These are phyloP conservation scores for Citeromyces hawaiiensis DNA, from an alignment of 1,139 yeast genomes.

Conservation along the genomic window DNA sequence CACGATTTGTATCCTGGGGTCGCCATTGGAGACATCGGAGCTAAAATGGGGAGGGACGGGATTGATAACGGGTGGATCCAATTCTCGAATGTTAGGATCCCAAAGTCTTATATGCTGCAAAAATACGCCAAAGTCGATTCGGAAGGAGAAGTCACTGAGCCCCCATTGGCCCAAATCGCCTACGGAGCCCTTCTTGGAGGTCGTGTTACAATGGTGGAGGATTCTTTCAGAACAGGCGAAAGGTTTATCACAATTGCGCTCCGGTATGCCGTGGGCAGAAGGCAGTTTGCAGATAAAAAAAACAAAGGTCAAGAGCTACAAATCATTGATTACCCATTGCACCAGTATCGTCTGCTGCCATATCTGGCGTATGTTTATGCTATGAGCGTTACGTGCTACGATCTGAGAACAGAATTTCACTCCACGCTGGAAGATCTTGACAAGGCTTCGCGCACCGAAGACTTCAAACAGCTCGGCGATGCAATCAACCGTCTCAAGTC, in stretches of 20 bases:
- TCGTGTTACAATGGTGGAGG: constrained; percentile 80
- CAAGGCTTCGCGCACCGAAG: constrained; percentile 30
- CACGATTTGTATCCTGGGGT: constrained; percentile 71
- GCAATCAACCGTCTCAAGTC: constrained; percentile 60
- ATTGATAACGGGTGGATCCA: constrained; percentile 94
- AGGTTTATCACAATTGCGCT: constrained; percentile 75
- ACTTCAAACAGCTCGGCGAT: constrained; percentile 19
- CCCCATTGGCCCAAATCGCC: constrained; percentile 79
- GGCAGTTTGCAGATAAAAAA: constrained; percentile 55
- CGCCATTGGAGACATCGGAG: constrained; percentile 82
- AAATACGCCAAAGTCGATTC: constrained; percentile 59
- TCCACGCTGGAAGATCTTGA: constrained; percentile 42
- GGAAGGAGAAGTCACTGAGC: constrained; percentile 52
- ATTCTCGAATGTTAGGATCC: constrained; percentile 69
- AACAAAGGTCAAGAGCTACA: constrained; percentile 35
- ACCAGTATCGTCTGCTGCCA: constrained; percentile 78
- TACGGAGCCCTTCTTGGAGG: constrained; percentile 83
- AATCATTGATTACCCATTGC: constrained; percentile 72
- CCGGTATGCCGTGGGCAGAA: constrained; percentile 80
- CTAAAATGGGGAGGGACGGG: constrained; percentile 86
- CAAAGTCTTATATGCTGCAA: constrained; percentile 73
- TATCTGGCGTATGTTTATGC: constrained; percentile 71
- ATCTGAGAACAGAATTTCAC: constrained; percentile 42
- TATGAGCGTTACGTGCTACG: constrained; percentile 60
- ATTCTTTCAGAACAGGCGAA: constrained; percentile 70